Conservation (phyloP, 495 filamentous ascomycete species). For the Schizothecium vesticola region DNA sequence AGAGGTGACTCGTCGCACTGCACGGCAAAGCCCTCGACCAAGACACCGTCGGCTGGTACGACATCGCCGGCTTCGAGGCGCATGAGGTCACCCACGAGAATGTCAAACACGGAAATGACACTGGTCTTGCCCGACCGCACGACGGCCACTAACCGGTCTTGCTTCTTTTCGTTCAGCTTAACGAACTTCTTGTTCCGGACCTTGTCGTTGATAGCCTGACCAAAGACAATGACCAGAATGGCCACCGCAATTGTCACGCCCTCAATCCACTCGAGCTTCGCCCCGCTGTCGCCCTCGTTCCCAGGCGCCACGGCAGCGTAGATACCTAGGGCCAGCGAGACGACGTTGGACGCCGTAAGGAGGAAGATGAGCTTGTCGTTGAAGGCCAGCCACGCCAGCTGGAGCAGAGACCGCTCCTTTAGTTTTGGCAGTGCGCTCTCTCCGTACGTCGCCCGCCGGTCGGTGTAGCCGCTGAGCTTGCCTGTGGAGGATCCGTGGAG, state of each 20-base stretch:
- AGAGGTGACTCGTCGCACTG: conserved; percentile 74
- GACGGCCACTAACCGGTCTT: conserved; percentile 68
- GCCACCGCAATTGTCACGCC: conserved; percentile 69
- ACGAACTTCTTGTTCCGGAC: conserved; percentile 70
- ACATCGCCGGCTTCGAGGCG: conserved; percentile 66
- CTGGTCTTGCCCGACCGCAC: conserved; percentile 63
- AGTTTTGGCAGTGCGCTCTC: conserved; percentile 64
- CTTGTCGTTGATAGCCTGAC: conserved; percentile 56
- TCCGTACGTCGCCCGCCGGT: conserved; percentile 58
- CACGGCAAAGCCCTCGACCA: conserved; percentile 59
- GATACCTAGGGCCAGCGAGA: conserved; percentile 62
- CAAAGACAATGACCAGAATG: conserved; percentile 65
- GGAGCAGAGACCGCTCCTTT: conserved; percentile 60
- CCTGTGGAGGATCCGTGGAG: background rate
- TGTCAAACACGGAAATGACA: conserved; percentile 61
- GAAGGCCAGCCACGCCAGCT: conserved; percentile 70
- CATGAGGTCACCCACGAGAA: conserved; percentile 65
- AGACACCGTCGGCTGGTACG: conserved; percentile 65
- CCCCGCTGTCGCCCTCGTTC: conserved; percentile 36
- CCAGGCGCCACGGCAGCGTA: conserved; percentile 51
- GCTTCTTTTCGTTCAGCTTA: conserved; percentile 66
- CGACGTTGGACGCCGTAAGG: conserved; percentile 49
- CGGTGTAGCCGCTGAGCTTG: conserved; percentile 35
- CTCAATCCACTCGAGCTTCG: conserved; percentile 67
- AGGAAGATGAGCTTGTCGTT: conserved; percentile 73